Conservation (phyloP, 208 protist species). For the Phytomonas francai region DNA sequence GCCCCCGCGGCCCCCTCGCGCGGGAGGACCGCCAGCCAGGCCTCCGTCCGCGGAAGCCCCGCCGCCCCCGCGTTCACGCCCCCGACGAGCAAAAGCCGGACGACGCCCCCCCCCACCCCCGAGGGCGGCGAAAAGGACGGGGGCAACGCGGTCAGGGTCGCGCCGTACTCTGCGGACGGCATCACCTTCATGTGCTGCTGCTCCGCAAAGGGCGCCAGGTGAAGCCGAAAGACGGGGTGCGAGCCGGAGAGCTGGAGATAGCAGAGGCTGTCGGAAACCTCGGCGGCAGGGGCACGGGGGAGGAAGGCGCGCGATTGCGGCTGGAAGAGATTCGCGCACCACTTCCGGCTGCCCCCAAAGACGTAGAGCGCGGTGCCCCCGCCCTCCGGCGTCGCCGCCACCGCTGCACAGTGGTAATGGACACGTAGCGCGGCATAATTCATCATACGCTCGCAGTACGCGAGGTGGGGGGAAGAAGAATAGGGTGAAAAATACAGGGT, state of each 20-base stretch:
- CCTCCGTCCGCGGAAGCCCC: constrained; percentile 20
- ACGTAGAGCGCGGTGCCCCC: constrained; percentile 21
- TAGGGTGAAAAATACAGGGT: constrained; percentile 14
- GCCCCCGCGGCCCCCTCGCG: constrained; percentile 9
- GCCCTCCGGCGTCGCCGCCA: constrained; percentile 15
- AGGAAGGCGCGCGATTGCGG: constrained; percentile 26
- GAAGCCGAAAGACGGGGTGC: constrained; percentile 22
- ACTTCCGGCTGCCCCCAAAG: constrained; percentile 31
- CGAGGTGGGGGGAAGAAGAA: too few species aligned
- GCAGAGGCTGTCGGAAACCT: constrained; percentile 15
- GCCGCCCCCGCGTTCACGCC: constrained; percentile 18
- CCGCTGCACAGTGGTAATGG: constrained; percentile 42
- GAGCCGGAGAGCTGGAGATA: constrained; percentile 33
- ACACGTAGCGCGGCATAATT: constrained; percentile 31
- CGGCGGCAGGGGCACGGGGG: constrained; percentile 17
- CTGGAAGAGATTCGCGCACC: constrained; percentile 25
- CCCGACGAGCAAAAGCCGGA: constrained; percentile 20
- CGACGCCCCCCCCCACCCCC: constrained; percentile 3
- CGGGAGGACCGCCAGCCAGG: constrained; percentile 22
- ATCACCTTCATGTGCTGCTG: constrained; percentile 34
- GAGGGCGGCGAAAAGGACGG: neutral
- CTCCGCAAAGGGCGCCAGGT: constrained; percentile 42
- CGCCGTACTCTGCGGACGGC: constrained; percentile 39
- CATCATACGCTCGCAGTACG: constrained; percentile 15
- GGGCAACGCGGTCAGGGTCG: constrained; percentile 21